Base-by-base conservation (phyloP, 257 asterid species). In the Linderniella brevidens region DNA sequence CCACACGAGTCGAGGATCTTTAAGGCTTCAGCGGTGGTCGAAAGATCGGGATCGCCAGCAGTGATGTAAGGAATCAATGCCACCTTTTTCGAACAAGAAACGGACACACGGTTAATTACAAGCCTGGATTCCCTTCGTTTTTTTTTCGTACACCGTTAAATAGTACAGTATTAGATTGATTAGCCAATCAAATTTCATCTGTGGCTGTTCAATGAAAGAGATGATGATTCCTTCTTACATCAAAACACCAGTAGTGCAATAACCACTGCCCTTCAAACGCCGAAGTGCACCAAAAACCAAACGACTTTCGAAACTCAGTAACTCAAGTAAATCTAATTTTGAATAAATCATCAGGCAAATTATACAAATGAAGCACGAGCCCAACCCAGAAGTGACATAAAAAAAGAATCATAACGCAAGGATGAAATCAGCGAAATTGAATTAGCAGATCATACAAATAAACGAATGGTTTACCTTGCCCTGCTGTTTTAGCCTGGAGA, bases 1-100 rank as follows among this genome's bases (percentile, higher is more conserved):
- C 93, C 93, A 44, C 84, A 80, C 13, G 60, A 63, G 56, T 77
- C 87, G 18, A 80, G 78, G 48, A 77, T 32, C 67, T 74, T 80
- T 63, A 80, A 64, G 5, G 88, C 93, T 64, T 74, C 78, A 9
- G 93, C 85, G 16, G 93, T 80, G 55, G 81, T 74, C 29, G 79
- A 62, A 56, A 80, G 78, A 62, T 80, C 79, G 9, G 88, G 88
- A 72, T 80, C 93, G 14, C 82, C 88, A 36, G 93, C 93, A 32
- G 93, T 80, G 42, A 80, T 77, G 44, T 77, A 80, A 3, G 93
- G 78, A 37, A 80, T 77, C 15, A 80, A 54, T 19, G 88, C 93
- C 69, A 74, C 80, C 93, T 80, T 53, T 54, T 69, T 67, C 53
- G 50, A 36, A 67, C 37, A 50, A 5, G 47, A 11, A 17, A 48